Base-by-base conservation (phyloP, 2,329 filamentous ascomycete species). In the Penicillium nordicum region DNA sequence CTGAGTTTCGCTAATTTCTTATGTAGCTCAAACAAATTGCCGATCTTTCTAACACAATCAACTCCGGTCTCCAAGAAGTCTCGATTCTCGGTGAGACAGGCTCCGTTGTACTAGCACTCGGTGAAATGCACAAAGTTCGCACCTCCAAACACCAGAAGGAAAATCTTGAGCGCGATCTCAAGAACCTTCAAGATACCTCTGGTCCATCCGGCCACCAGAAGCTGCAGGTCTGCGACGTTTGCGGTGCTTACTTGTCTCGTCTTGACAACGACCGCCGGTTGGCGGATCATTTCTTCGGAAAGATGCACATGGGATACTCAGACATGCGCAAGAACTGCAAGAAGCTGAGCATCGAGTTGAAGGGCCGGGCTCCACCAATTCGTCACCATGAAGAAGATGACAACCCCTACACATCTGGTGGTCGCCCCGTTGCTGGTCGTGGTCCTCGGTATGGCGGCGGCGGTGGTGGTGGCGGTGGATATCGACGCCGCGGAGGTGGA, bases 221-320 rank as follows among this genome's bases (percentile, higher is more conserved):
- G 74, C 81, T 99, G 40, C 94, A 99, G 74, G 94, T 99, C 45
- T 99, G 94, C 81, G 94, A 99, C 75, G 94, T 97, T 1, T 99
- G 94, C 74, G 94, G 94, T 60, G 94, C 94, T 6, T 99, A 97
- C 73, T 82, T 99, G 37, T 92, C 87, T 60, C 80, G 94, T 23
- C 82, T 99, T 32, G 94, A 99, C 72, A 99, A 99, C 71, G 94
- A 99, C 73, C 84, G 94, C 36, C 84, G 94, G 30, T 75, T 99
- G 70, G 94, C 94, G 21, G 94, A 99, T 72, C 94, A 99, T 74
- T 99, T 99, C 72, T 97, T 97, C 75, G 94, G 94, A 23, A 99
- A 99, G 81, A 99, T 99, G 94, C 94, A 99, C 71, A 78, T 99
- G 55, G 94, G 94, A 0, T 99, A 97, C 72, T 94, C 94, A 16